These are phyloP conservation scores for Sporothrix dimorphospora DNA, from an alignment of 2,329 filamentous ascomycete genomes.

Conservation along the genomic window DNA sequence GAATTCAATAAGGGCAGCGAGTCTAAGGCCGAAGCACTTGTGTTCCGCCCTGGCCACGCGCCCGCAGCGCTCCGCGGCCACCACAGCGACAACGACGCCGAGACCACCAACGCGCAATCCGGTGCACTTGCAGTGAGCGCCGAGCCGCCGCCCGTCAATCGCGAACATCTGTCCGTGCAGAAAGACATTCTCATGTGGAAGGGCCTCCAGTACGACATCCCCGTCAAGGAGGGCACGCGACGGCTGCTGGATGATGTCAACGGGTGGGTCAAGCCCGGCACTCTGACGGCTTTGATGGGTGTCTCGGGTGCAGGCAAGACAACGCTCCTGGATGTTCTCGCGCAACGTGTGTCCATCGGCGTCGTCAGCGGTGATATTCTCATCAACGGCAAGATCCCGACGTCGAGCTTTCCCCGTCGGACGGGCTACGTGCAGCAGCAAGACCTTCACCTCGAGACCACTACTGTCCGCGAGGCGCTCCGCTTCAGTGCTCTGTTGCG, in stretches of 20 bases:
- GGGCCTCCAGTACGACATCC: slow-evolving; percentile 75
- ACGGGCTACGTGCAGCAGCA: slow-evolving; percentile 93
- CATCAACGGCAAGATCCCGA: slow-evolving; percentile 66
- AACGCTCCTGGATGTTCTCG: slow-evolving; percentile 83
- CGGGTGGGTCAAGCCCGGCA: slow-evolving; percentile 93
- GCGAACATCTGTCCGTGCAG: slow-evolving; percentile 1
- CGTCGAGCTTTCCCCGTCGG: slow-evolving; percentile 85
- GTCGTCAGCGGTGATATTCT: slow-evolving; percentile 86
- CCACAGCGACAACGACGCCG: background rate
- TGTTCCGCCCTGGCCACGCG: slow-evolving; percentile 3
- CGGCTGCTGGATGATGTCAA: slow-evolving; percentile 83
- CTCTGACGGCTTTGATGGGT: slow-evolving; percentile 87
- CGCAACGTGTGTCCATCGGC: slow-evolving; percentile 84
- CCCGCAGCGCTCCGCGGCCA: background rate
- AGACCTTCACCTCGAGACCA: slow-evolving; percentile 82
- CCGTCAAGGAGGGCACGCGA: slow-evolving; percentile 72
- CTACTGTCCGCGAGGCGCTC: slow-evolving; percentile 85
- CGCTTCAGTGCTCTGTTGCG: slow-evolving; percentile 84
- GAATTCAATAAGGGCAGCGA: slow-evolving; percentile 56
- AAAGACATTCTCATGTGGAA: slow-evolving; percentile 76
- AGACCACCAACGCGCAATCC: slow-evolving; percentile 31
- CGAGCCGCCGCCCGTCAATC: background rate
- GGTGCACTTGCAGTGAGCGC: background rate
- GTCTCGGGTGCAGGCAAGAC: slow-evolving; percentile 92
- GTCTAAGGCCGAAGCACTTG: slow-evolving; percentile 2